Percentiles rank a stretch among this genome's conserved stretches.
Conservation (phyloP, 2,329 filamentous ascomycete species). For the Botrytis paeoniae region DNA sequence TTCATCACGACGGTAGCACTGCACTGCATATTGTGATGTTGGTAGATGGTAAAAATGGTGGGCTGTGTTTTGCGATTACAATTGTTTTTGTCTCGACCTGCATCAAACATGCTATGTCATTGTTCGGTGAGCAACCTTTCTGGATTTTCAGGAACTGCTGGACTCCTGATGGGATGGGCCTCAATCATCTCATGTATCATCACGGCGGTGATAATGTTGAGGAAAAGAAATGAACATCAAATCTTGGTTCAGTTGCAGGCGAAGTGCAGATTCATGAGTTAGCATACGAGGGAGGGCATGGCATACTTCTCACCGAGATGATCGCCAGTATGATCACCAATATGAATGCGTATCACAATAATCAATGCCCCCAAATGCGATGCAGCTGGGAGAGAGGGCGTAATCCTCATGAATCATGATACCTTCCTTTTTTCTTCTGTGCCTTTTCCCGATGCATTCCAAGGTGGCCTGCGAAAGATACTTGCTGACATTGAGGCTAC, state of each 20-base stretch:
- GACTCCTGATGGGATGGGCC: neutral
- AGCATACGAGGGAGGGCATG: conserved; percentile 7
- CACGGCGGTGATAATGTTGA: neutral
- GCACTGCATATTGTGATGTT: neutral
- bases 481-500: neutral
- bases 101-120: neutral
- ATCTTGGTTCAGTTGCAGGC: conserved; percentile 7
- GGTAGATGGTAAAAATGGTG: neutral
- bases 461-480: neutral
- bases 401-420: conserved; percentile 7
- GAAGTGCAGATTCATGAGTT: conserved; percentile 9
- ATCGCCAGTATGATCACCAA: conserved; percentile 10
- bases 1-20: neutral
- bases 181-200: neutral
- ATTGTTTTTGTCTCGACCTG: neutral
- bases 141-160: neutral
- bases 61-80: conserved; percentile 5
- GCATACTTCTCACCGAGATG: conserved; percentile 16
- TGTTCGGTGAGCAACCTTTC: conserved; percentile 10
- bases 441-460: neutral
- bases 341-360: conserved; percentile 2
- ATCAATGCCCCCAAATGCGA: neutral
- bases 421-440: neutral
- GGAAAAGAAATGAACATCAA: neutral
- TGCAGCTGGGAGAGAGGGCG: neutral